Evolutionary conservation across 306 rosid genomes (phyloP), one percentile per base, ranked within the genome.

Genomic region (Lathyrus oleraceus): DNA sequence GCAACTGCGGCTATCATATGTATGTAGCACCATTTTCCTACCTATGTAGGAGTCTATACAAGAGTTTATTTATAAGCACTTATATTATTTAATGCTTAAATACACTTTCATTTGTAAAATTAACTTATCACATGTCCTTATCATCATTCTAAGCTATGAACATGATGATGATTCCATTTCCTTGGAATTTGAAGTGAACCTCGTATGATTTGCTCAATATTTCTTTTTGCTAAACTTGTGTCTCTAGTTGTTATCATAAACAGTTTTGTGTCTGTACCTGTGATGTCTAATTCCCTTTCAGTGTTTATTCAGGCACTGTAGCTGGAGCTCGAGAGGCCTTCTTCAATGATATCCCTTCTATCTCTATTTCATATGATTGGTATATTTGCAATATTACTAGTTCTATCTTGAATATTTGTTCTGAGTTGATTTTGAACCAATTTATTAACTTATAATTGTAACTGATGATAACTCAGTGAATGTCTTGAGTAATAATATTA

Each of bases 291-390:
- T 40, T 48, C 63, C 71, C 64, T 71, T 72, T 78, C 85, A 94
- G 99, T 17, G 78, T 86, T 67, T 87, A 84, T 82, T 91, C 96
- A 48, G 96, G 99, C 65, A 94, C 96, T 5, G 97, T 94, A 11
- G 99, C 89, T 63, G 99, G 97, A 74, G 96, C 97, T 82, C 91
- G 95, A n/a, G 97, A 91, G 84, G 97, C 97, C 45, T 89, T 86
- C 72, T 79, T 91, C 56, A 81, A 83, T 45, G 87, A 81, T 64
- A 65, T 95, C 53, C 97, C 97, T 81, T 81, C 97, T 66, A 65
- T 91, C 69, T 86, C 97, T 70, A 40, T 91, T 72, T 95, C 96
- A 25, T 91, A 89, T 66, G 89, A 89, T 19, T 89, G 97, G 96
- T 89, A 86, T 36, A 81, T 70, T 49, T 27, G 5, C 54, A 8